These are phyloP conservation scores for Blastomyces silverae DNA, from an alignment of 2,329 filamentous ascomycete species.

Conservation along the genomic window DNA sequence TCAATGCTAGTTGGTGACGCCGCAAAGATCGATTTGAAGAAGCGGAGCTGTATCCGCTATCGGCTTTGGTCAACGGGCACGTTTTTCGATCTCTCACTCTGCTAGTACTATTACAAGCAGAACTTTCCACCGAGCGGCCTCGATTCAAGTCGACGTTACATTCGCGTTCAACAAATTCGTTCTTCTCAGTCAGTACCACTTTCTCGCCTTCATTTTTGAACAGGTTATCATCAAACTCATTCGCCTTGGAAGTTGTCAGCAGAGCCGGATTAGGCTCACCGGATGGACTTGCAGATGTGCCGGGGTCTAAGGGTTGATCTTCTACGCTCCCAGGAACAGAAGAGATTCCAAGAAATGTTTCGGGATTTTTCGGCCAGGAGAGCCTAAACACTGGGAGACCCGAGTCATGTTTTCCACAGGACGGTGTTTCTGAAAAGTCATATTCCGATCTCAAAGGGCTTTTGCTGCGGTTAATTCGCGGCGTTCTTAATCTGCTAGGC, in stretches of 20 bases:
- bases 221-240: slow-evolving; percentile 5
- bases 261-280: not conserved
- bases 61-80: slow-evolving; percentile 29
- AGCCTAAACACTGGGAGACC: slow-evolving; percentile 9
- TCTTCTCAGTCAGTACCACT: slow-evolving; percentile 21
- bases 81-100: slow-evolving; percentile 20
- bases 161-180: not conserved
- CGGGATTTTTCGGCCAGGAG: slow-evolving; percentile 3
- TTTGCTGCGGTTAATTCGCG: slow-evolving; percentile 7
- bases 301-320: not conserved
- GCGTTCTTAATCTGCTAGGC: not conserved
- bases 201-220: slow-evolving; percentile 15
- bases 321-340: not conserved
- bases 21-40: slow-evolving; percentile 22
- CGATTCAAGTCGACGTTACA: not conserved
- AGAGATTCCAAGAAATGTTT: slow-evolving; percentile 1
- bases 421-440: not conserved
- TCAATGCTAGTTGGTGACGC: not conserved
- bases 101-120: slow-evolving; percentile 14
- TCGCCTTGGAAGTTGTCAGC: not conserved
- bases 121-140: slow-evolving; percentile 16
- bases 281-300: not conserved
- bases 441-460: slow-evolving; percentile 5
- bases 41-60: slow-evolving; percentile 38
- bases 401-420: not conserved